A percentile compares a stretch with the other conserved stretches of the same genome.
phyloP scores from a whole-genome alignment of 164 flowering plant species.

The Taxillus chinensis region DNA sequence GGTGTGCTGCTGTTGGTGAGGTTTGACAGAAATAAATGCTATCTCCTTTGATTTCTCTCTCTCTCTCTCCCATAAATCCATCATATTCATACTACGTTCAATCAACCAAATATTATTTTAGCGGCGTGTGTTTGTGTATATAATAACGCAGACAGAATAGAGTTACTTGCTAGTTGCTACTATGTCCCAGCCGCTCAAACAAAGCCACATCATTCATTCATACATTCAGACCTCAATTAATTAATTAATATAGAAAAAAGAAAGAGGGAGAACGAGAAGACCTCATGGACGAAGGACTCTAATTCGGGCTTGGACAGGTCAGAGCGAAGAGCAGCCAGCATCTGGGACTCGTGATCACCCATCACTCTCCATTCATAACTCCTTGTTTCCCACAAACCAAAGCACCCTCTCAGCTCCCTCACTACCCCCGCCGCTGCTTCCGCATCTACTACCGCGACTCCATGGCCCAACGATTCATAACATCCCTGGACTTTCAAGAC shows the following conservation, averaged over 20 bases:
- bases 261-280: background rate
- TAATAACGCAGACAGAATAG: background rate
- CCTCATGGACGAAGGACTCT: constrained; percentile 48
- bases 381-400: constrained; percentile 29
- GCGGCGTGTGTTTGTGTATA: no score
- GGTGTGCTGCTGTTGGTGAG: no score
- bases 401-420: constrained; percentile 26
- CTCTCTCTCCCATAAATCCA: no score
- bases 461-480: no score
- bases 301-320: constrained; percentile 52
- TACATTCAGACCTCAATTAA: no score
- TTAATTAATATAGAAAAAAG: background rate
- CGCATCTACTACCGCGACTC: constrained; percentile 2
- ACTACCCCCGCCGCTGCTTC: constrained; percentile 13
- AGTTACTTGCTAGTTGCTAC: no score
- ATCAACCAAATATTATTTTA: no score
- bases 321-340: constrained; percentile 38
- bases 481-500: no score
- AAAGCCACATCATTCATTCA: background rate
- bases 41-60: no score
- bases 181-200: no score
- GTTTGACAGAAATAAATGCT: no score
- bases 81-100: no score
- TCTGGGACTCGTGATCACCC: constrained; percentile 31
- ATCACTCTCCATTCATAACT: constrained; percentile 51